phyloP scores from a whole-genome alignment of 1,284 basidiomycete species.

The Cryptococcus jaspeensis region DNA sequence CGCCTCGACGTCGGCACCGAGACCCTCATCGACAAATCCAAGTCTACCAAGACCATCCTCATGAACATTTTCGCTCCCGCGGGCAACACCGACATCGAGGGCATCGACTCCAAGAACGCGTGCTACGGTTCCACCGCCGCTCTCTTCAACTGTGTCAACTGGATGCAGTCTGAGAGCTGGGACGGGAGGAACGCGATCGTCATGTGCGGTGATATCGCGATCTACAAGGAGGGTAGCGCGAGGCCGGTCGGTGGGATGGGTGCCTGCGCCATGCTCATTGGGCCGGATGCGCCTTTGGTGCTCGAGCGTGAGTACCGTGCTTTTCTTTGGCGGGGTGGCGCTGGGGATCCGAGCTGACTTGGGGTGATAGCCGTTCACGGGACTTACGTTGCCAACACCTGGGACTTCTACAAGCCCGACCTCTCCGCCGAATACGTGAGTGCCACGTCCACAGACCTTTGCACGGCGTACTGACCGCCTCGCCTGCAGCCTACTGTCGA shows the following conservation, averaged over 20 bases:
- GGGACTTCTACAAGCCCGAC: constrained; percentile 97
- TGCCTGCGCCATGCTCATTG: constrained; percentile 90
- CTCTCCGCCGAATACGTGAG: constrained; percentile 57
- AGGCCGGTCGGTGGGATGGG: constrained; percentile 97
- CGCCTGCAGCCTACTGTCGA: constrained; percentile 83
- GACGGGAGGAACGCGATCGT: constrained; percentile 98
- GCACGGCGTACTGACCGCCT: not conserved
- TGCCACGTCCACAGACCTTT: not conserved
- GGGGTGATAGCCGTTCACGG: constrained; percentile 80
- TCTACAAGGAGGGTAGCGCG: constrained; percentile 94
- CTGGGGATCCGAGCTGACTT: not conserved
- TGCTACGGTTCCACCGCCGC: constrained; percentile 99
- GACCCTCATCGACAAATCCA: constrained; percentile 99
- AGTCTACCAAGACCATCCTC: constrained; percentile 96
- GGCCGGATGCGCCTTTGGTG: constrained; percentile 90
- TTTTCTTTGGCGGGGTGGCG: too few relatives aligned
- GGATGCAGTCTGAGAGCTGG: constrained; percentile 96
- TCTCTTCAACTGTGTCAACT: constrained; percentile 95
- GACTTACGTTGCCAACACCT: constrained; percentile 95
- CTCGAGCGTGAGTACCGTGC: constrained; percentile 76
- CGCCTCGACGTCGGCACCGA: constrained; percentile 98
- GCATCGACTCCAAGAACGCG: constrained; percentile 98
- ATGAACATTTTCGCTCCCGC: constrained; percentile 94
- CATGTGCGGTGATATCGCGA: constrained; percentile 95
- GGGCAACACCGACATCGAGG: constrained; percentile 97